phyloP scores from a whole-genome alignment of 1,284 basidiomycete genomes.

The Apiotrichum veenhuisii region DNA sequence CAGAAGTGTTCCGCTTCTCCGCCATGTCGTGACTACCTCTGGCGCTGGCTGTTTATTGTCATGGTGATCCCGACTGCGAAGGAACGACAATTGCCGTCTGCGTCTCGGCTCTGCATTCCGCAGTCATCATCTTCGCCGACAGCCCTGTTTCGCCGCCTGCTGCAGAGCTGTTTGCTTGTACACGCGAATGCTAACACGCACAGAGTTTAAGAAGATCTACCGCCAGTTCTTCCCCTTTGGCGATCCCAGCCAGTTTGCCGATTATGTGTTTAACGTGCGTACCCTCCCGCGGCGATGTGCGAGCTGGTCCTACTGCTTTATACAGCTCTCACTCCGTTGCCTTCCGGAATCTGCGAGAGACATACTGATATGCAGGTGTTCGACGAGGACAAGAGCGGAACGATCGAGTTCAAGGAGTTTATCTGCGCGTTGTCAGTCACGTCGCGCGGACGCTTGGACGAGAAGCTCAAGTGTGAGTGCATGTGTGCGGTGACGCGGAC shows the following conservation, averaged over 20 bases:
- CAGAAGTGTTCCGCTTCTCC: too few species aligned
- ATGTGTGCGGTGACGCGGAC: background rate
- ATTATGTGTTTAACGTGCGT: conserved; percentile 87
- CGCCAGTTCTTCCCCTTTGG: conserved; percentile 99
- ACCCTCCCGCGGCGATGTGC: background rate
- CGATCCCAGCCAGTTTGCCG: conserved; percentile 93
- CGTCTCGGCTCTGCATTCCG: too few species aligned
- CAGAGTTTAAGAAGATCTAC: conserved; percentile 95
- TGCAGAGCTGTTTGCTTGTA: too few species aligned
- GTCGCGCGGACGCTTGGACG: conserved; percentile 86
- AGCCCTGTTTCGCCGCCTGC: too few species aligned
- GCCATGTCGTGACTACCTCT: too few species aligned
- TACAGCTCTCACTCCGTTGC: too few species aligned
- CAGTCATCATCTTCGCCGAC: too few species aligned
- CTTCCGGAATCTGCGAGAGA: background rate
- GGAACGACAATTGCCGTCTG: too few species aligned
- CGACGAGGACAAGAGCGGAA: conserved; percentile 91
- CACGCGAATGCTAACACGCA: conserved; percentile 7
- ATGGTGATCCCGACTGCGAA: background rate
- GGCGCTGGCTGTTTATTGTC: too few species aligned
- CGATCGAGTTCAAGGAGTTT: conserved; percentile 98
- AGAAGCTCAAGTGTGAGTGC: conserved; percentile 92
- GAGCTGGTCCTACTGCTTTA: too few species aligned
- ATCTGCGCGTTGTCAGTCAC: conserved; percentile 96
- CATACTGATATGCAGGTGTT: conserved; percentile 58